A percentile compares a stretch with the other conserved stretches of the same genome.
phyloP scores from a whole-genome alignment of 805 yeast species.

The Starmera caribaea region DNA sequence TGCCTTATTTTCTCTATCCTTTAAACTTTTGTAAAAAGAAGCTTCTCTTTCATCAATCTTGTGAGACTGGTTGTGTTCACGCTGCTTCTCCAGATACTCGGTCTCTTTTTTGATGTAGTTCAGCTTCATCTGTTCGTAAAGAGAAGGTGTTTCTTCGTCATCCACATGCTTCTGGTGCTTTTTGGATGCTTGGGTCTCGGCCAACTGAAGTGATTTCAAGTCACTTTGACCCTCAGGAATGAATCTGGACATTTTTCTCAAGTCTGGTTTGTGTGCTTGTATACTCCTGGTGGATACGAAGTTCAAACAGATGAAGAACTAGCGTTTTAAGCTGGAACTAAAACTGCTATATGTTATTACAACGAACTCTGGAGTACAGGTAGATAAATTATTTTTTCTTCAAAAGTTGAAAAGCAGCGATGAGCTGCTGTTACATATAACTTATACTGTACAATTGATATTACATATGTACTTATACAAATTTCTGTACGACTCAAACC shows the following conservation, averaged over 20 bases:
- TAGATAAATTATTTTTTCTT: too few species aligned
- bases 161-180: conserved; percentile 13
- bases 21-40: conserved; percentile 9
- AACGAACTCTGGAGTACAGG: too few species aligned
- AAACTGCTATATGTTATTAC: too few species aligned
- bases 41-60: conserved; percentile 12
- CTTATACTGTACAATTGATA: too few species aligned
- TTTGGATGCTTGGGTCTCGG: conserved; percentile 10
- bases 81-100: conserved; percentile 15
- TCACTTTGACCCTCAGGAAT: conserved; percentile 19
- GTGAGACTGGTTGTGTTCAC: conserved; percentile 12
- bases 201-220: conserved; percentile 8
- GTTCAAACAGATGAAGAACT: too few species aligned
- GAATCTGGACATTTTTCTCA: conserved; percentile 17
- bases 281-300: too few species aligned
- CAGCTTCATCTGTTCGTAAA: conserved; percentile 19
- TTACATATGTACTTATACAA: too few species aligned
- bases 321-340: too few species aligned
- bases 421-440: not conserved
- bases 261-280: too few species aligned
- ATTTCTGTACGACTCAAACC: not conserved
- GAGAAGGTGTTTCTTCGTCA: conserved; percentile 12
- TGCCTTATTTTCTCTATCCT: conserved; percentile 2
- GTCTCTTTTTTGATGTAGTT: conserved; percentile 16
- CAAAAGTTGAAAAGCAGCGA: not conserved